Base-by-base conservation (phyloP, 2,329 filamentous ascomycete species). In the Fusarium tupiense region DNA sequence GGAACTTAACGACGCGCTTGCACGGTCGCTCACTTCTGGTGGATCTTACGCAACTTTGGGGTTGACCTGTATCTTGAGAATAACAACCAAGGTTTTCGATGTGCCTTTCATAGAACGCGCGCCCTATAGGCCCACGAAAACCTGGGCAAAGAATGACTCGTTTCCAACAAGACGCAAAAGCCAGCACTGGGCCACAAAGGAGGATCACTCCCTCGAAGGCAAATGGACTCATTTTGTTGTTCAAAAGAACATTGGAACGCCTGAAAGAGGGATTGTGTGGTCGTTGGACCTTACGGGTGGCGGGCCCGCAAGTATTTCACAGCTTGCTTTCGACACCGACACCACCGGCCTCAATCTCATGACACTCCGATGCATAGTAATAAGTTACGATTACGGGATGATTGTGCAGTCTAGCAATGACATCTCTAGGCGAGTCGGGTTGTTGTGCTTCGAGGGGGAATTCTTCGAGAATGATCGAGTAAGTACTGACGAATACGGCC, bases 181-280 rank as follows among this genome's bases (percentile, higher is more conserved):
- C 16, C 47, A 50, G 29, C 47, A 50, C 16, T 50, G 47, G 47
- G 22, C 6, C 14, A 33, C 29, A 0, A 50, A 7, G 5, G 16
- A 17, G 1, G 10, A 50, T 2, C 7, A 5, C 3, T 5, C 14
- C 5, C 1, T 0, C 16, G 47, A 19, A n/a, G 7, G 7, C 3
- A 50, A 3, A 5, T 50, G 47, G 47, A 33, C 47, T 14, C 22
- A 33, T 33, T 33, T 50, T 24, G 3, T 50, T 33, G 29, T 24
- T 24, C 22, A 33, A 24, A 50, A 33, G 22, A 50, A 24, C 11
- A n/a, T 50, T 3, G 22, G 4, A 8, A 5, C 47, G 3, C 1
- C 12, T 20, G 22, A 5, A 3, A 50, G 29, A n/a, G 47, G 47
- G 7, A 11, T 50, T 0, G 29, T 50, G 2, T 50, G 47, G 47